Evolutionary conservation across 2,329 filamentous ascomycete genomes (phyloP), one percentile per base, ranked within the genome.

Genomic region (Aspergillus floridensis): DNA sequence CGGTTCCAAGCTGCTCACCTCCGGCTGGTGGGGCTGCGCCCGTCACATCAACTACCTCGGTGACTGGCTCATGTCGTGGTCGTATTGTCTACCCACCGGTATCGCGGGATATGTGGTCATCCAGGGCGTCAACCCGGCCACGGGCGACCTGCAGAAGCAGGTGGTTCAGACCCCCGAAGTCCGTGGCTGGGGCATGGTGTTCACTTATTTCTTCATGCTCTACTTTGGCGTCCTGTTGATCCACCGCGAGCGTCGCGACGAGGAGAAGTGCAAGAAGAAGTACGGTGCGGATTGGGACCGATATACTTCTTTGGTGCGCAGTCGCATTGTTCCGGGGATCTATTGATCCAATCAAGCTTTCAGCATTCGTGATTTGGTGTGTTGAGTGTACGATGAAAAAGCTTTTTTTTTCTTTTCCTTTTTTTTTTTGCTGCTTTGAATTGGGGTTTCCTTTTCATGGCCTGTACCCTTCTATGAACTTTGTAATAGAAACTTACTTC

Each of bases 31-130:
- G 93, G 93, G 93, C 48, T 81, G 86, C 22, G 90, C 93, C 0
- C 86, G 93, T 47, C 93, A 98, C 77, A 93, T 97, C 82, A 98
- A 97, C 80, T 97, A 98, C 77, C 78, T 96, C 1, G 93, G 93
- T 55, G 93, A 98, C 79, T 97, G 93, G 93, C 82, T 95, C 65
- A 93, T 96, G 86, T 86, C 89, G 8, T 97, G 92, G 91, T 87
- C 92, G 0, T 97, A 95, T 77, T 91, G 87, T 65, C 81, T 97
- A 48, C 93, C 93, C 1, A 96, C 93, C 0, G 90, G 91, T 0
- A 74, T 96, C 60, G 89, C 92, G 0, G 93, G 93, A 12, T 96
- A 93, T 74, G 80, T 88, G 46, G 87, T 96, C 53, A 77, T 82
- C 49, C 80, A 82, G 53, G 75, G 72, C 11, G 76, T 79, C 32